Percentiles rank a stretch among this genome's conserved stretches.
phyloP scores from a whole-genome alignment of 768 basidiomycete genomes.

The Mycena kentingensis region DNA sequence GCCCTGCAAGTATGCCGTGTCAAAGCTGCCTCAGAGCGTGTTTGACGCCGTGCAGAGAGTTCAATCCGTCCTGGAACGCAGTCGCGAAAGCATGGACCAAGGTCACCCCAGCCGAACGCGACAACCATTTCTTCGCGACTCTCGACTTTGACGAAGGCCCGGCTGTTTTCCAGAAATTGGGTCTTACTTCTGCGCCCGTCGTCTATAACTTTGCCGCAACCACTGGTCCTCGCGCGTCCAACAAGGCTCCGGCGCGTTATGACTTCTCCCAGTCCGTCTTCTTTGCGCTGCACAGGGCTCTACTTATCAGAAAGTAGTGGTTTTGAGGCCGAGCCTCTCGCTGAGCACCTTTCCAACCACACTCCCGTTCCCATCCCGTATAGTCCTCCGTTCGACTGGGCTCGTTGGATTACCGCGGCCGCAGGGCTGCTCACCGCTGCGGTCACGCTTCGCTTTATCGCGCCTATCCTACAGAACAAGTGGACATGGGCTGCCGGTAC shows the following conservation, averaged over 20 bases:
- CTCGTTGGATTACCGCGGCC: conserved; percentile 50
- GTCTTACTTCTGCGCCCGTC: conserved; percentile 81
- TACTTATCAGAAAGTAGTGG: conserved; percentile 56
- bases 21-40: background rate
- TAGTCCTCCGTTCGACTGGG: conserved; percentile 75
- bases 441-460: conserved; percentile 59
- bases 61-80: conserved; percentile 79
- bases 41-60: conserved; percentile 56
- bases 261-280: conserved; percentile 72
- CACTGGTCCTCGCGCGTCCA: conserved; percentile 66
- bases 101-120: conserved; percentile 58
- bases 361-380: conserved; percentile 85
- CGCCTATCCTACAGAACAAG: conserved; percentile 65
- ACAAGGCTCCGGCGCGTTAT: conserved; percentile 65
- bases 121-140: conserved; percentile 90
- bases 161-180: conserved; percentile 82
- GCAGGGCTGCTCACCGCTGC: conserved; percentile 49
- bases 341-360: conserved; percentile 69
- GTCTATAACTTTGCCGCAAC: conserved; percentile 75
- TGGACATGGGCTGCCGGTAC: conserved; percentile 76
- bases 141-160: conserved; percentile 84
- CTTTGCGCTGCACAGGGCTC: background rate
- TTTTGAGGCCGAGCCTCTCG: conserved; percentile 77
- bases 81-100: conserved; percentile 84
- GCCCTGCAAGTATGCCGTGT: conserved; percentile 82